Evolutionary conservation across 2,329 filamentous ascomycete genomes (phyloP), one percentile per base, ranked within the genome.

Genomic region (Aspergillus pseudoglaucus): DNA sequence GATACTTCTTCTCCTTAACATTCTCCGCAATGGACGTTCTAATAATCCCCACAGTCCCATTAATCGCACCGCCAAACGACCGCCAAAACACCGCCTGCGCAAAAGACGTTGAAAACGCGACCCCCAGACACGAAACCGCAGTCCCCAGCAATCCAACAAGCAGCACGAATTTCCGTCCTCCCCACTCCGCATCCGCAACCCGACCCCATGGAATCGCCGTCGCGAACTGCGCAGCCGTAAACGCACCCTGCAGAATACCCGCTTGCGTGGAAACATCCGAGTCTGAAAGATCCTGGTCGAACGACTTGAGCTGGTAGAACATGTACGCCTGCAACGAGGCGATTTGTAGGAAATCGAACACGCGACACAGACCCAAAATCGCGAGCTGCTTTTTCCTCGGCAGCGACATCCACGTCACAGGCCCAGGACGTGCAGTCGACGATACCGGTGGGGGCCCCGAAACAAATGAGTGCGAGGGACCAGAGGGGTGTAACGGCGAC

Each of bases 201-300:
- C 84, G 76, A 0, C 88, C 88, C 88, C 88, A 94, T 37, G 88
- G 64, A 68, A 94, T 84, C 10, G 87, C 87, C 0, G 88, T 93
- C 35, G 86, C 67, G 63, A 90, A 90, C 63, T 95, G 88, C 0
- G 85, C 84, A 0, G 83, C 84, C 0, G 85, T 90, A 64, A 93
- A 93, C 20, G 83, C 83, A 15, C 86, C 87, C 46, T 87, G 81
- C 22, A 93, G 74, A 3, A 91, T 71, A 40, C 88, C 88, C 1
- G 86, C 85, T 63, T 91, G 87, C 27, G 78, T 78, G 1, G 88
- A 80, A 53, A 93, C 87, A 9, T 79, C 81, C 1, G 75, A 74
- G 45, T 82, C 76, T 15, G 76, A 70, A 8, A 76, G 66, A 22
- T 64, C 72, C 25, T 72, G 70, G 8, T 85, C 76, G 58, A 93